Base-by-base conservation (phyloP, 2,329 filamentous ascomycete species). In the Penicillium aurantiogriseum region DNA sequence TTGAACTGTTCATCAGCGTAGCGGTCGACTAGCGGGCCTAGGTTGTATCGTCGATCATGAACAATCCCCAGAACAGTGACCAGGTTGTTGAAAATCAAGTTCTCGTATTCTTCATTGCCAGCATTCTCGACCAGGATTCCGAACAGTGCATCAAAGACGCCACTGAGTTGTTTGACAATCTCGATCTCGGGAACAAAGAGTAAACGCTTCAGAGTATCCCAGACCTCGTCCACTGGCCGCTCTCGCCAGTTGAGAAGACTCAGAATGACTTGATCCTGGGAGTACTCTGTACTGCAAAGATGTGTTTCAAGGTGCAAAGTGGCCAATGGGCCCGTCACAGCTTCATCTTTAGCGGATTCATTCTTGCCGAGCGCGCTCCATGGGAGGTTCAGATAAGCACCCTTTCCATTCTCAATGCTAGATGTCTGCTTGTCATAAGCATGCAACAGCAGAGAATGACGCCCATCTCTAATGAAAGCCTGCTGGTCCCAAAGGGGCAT, bases 141-240 rank as follows among this genome's bases (percentile, higher is more conserved):
- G 70, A 99, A 99, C 0, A 99, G 83, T 0, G 91, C 86, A 72
- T 96, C 91, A 52, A 99, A 88, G 1, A 97, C 92, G 67, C 96
- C 89, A 61, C 85, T 89, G 8, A 97, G 79, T 42, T 97, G 83
- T 78, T 97, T 99, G 61, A 99, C 94, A 35, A 99, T 90, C 75
- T 99, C 95, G 55, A 97, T 96, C 72, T 99, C 94, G 0, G 94
- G 90, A 0, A 99, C 92, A 64, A 97, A 97, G 21, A 92, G 87
- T 48, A 97, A 85, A 64, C 92, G 88, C 70, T 89, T 89, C 42
- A 99, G 78, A 0, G 96, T 79, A 25, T 86, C 82, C 0, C 90
- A 81, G 1, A 97, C 81, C 36, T 92, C 86, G 29, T 87, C 86
- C 45, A 87, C 83, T 0, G 87, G 81, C 40, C 88, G 82, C 13